Conservation (phyloP, 345 rosid species). For the Arabidopsis arenosa region DNA sequence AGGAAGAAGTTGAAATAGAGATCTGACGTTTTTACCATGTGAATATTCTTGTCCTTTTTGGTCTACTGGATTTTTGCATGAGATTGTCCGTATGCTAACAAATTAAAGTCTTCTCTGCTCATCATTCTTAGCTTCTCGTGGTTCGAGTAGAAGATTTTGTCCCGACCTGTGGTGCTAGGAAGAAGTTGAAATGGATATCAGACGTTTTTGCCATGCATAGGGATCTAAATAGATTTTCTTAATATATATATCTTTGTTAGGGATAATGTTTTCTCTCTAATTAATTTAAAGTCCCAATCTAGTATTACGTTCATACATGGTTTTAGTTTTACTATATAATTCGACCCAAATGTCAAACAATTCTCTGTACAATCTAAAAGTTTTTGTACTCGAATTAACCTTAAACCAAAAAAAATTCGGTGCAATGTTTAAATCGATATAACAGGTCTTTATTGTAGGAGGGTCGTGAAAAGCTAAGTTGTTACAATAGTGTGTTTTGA, state of each 20-base stretch:
- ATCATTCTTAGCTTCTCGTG: background rate
- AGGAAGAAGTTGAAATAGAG: no score
- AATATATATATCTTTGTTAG: background rate
- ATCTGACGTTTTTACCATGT: no score
- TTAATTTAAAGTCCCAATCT: background rate
- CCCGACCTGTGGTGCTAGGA: constrained; percentile 12
- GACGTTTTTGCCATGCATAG: background rate
- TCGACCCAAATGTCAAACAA: constrained; percentile 9
- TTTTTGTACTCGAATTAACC: no score
- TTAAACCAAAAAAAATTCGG: no score
- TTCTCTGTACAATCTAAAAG: background rate
- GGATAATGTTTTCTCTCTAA: background rate
- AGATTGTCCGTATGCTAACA: constrained; percentile 19
- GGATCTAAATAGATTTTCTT: background rate
- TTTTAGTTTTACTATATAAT: background rate
- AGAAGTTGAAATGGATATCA: constrained; percentile 3
- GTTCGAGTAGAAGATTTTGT: background rate
- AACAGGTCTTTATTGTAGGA: background rate
- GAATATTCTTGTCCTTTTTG: background rate
- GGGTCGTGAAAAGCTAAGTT: background rate
- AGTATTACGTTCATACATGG: background rate
- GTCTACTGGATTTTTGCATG: constrained; percentile 15
- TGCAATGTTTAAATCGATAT: no score
- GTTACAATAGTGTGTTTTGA: background rate
- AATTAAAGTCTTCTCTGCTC: constrained; percentile 19